Evolutionary conservation across 352 stramenopile genomes (phyloP).

Genomic region (Pythium brassicae): DNA sequence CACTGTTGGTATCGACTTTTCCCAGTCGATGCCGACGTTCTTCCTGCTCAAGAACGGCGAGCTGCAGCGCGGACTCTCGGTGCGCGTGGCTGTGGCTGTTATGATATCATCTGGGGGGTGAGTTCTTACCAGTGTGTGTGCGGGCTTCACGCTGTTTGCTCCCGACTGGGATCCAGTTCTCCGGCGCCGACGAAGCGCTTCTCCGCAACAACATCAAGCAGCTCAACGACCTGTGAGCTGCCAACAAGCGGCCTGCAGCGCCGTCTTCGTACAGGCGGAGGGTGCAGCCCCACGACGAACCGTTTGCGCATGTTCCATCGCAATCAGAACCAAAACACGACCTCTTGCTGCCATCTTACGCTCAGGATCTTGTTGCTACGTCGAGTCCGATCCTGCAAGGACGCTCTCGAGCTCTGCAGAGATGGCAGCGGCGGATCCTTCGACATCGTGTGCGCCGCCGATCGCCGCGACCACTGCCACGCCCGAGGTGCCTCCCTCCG

Average conservation of each 20-base stretch:
- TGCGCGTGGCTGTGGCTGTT: conserved; percentile 14
- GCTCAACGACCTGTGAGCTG: conserved; percentile 53
- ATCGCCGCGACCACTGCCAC: conserved; percentile 56
- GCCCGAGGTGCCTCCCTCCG: conserved; percentile 27
- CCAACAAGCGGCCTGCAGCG: neutral
- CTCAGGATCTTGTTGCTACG: neutral
- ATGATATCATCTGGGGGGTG: too few species aligned
- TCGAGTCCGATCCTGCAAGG: neutral
- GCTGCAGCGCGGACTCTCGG: conserved; percentile 72
- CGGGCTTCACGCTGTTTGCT: neutral
- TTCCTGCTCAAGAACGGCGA: conserved; percentile 81
- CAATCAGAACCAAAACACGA: neutral
- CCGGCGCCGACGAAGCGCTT: conserved; percentile 73
- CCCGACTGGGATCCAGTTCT: conserved; percentile 41
- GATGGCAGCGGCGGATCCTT: conserved; percentile 22
- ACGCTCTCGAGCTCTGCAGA: conserved; percentile 15
- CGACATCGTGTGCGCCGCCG: conserved; percentile 24
- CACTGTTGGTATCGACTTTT: neutral
- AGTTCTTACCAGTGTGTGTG: too few species aligned
- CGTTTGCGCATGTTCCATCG: too few species aligned
- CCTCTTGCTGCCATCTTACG: neutral
- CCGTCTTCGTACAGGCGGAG: too few species aligned
- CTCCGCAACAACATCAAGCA: conserved; percentile 70
- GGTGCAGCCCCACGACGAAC: too few species aligned
- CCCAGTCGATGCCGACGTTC: conserved; percentile 86